Percentiles rank a stretch among this genome's conserved stretches.
phyloP scores from a whole-genome alignment of 257 asterid genomes.

The Ballota nigra region DNA sequence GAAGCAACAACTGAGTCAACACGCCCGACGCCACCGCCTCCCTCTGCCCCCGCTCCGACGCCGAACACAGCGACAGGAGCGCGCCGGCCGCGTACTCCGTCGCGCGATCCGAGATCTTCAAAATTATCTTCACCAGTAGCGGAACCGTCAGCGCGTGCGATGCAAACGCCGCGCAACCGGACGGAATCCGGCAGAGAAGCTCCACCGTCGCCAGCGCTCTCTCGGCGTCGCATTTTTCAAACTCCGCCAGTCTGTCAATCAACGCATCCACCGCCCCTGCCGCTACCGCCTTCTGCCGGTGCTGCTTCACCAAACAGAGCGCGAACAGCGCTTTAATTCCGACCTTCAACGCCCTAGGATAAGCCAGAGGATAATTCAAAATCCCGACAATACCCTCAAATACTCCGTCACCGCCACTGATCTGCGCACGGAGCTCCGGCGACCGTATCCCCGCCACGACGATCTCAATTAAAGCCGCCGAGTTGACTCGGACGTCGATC shows the following conservation, averaged over 20 bases:
- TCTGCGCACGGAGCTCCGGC: constrained; percentile 69
- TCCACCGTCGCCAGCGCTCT: constrained; percentile 95
- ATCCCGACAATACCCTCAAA: constrained; percentile 76
- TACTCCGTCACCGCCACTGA: constrained; percentile 63
- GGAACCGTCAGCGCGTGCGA: constrained; percentile 85
- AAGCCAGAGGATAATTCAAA: constrained; percentile 55
- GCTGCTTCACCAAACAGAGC: constrained; percentile 76
- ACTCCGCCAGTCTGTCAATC: constrained; percentile 56
- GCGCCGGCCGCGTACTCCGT: constrained; percentile 98
- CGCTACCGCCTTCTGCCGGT: constrained; percentile 73
- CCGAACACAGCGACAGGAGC: constrained; percentile 73
- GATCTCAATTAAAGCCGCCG: constrained; percentile 85
- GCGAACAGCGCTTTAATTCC: constrained; percentile 88
- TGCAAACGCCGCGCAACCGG: constrained; percentile 70
- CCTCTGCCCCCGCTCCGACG: constrained; percentile 55
- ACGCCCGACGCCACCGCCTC: constrained; percentile 86
- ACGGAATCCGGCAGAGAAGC: constrained; percentile 78
- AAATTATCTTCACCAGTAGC: constrained; percentile 64
- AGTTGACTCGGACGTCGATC: constrained; percentile 75
- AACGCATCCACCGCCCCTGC: constrained; percentile 85
- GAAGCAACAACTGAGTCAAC: constrained; percentile 68
- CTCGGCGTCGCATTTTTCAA: constrained; percentile 90
- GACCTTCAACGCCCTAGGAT: constrained; percentile 71
- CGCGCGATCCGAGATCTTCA: constrained; percentile 84
- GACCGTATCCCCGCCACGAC: constrained; percentile 67